Evolutionary conservation across 106 monocot genomes (phyloP).

Genomic region (Agapanthus africanus): DNA sequence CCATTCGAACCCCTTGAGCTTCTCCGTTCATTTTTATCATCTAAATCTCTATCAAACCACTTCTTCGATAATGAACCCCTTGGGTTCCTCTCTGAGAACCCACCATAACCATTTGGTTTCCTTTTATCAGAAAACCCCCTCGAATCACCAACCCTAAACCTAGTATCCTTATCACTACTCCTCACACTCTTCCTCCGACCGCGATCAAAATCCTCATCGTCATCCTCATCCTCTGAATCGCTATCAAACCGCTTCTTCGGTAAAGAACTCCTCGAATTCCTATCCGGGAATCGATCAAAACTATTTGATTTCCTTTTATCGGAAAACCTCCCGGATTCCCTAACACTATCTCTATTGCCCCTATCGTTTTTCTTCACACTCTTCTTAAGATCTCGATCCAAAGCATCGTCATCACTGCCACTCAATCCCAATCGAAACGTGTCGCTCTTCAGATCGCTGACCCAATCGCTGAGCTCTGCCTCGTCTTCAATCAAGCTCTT

Average conservation of each 20-base stretch:
- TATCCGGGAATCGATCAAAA: background rate
- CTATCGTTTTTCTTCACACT: background rate
- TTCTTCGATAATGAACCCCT: conserved; percentile 6
- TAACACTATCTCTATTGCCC: background rate
- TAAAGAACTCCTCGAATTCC: background rate
- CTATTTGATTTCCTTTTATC: background rate
- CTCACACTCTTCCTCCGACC: conserved; percentile 8
- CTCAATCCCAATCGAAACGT: background rate
- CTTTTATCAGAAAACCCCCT: background rate
- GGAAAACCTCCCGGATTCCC: background rate
- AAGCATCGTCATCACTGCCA: background rate
- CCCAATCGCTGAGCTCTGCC: conserved; percentile 88
- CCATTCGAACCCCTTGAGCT: background rate
- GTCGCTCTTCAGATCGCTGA: background rate
- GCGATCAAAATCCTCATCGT: no score
- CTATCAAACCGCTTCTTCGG: background rate
- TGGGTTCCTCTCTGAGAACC: background rate
- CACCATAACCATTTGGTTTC: background rate
- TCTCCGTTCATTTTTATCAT: background rate
- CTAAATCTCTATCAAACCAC: background rate
- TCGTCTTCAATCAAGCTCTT: conserved; percentile 90
- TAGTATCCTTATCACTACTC: conserved; percentile 3
- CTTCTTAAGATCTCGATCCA: background rate
- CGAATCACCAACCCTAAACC: conserved; percentile 3
- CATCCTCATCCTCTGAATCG: background rate